Evolutionary conservation across 768 basidiomycete genomes (phyloP).

Genomic region (Lyophyllum shimeji): DNA sequence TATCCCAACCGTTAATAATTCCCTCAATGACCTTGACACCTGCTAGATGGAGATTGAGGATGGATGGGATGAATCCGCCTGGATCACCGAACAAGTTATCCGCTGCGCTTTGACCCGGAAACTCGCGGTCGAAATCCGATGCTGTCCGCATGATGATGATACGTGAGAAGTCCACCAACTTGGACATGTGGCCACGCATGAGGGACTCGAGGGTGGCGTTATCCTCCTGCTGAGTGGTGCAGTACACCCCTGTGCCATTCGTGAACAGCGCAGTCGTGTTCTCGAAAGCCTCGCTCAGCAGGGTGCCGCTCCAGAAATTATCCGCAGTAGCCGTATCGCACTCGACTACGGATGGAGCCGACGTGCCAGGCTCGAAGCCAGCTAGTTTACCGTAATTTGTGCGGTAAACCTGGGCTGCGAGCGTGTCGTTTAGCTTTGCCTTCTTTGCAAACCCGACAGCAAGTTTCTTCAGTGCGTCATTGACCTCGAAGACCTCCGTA

Average conservation of each 20-base stretch:
- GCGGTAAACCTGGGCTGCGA: constrained; percentile 3
- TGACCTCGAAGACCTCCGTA: constrained; percentile 15
- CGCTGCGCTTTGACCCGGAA: constrained; percentile 5
- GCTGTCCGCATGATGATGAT: constrained; percentile 17
- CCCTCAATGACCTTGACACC: constrained; percentile 13
- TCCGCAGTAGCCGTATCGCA: constrained; percentile 13
- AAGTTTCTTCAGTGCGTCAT: constrained; percentile 9
- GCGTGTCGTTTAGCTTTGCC: constrained; percentile 2
- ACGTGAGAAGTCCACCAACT: not conserved
- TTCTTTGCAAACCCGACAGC: constrained; percentile 8
- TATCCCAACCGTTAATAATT: constrained; percentile 4
- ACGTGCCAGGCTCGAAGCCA: constrained; percentile 1
- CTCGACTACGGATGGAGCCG: constrained; percentile 11
- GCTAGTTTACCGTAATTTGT: not conserved
- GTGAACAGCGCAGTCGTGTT: constrained; percentile 11
- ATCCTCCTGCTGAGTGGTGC: constrained; percentile 13
- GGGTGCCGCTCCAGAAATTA: constrained; percentile 5
- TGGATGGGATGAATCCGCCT: constrained; percentile 9
- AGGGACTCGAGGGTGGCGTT: constrained; percentile 11
- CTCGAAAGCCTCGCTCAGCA: constrained; percentile 8
- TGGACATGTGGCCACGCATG: constrained; percentile 1
- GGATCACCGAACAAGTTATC: constrained; percentile 10
- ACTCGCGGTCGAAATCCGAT: constrained; percentile 16
- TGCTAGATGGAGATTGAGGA: constrained; percentile 12
- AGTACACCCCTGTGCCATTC: constrained; percentile 11